Conservation (phyloP, 345 rosid species). For the Citrus inodora region DNA sequence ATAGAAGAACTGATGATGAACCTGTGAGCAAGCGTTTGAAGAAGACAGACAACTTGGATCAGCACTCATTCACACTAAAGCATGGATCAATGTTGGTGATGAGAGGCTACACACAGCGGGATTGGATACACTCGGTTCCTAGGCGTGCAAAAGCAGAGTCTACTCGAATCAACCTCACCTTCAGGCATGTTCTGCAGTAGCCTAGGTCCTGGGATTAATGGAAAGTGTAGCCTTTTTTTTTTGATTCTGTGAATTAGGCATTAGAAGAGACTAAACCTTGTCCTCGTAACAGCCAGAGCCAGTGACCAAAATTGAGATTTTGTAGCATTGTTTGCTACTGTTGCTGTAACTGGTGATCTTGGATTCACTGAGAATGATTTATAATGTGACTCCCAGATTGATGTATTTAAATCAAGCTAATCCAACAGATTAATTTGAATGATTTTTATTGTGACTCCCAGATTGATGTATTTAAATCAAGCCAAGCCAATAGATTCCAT, state of each 20-base stretch:
- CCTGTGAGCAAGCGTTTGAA: conserved; percentile 53
- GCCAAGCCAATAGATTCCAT: no score
- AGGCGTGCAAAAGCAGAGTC: conserved; percentile 67
- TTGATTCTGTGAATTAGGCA: no score
- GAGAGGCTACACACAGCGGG: conserved; percentile 85
- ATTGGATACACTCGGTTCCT: conserved; percentile 90
- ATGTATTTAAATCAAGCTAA: no score
- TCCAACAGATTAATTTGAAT: neutral
- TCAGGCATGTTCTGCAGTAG: conserved; percentile 45
- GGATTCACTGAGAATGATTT: neutral
- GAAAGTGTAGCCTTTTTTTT: neutral
- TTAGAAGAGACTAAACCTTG: neutral
- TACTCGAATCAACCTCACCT: conserved; percentile 75
- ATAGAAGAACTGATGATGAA: conserved; percentile 36
- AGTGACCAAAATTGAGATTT: neutral
- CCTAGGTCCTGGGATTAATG: neutral
- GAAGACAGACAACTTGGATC: conserved; percentile 36
- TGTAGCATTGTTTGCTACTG: neutral
- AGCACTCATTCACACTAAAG: conserved; percentile 53
- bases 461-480: no score
- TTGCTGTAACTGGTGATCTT: neutral
- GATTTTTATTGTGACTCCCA: neutral
- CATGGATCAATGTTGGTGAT: conserved; percentile 83
- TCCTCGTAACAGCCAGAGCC: no score
- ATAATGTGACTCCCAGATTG: no score